A percentile compares a stretch with the other conserved stretches of the same genome.
Conservation (phyloP, 2,329 filamentous ascomycete genomes). For the Emericellopsis atlantica region DNA sequence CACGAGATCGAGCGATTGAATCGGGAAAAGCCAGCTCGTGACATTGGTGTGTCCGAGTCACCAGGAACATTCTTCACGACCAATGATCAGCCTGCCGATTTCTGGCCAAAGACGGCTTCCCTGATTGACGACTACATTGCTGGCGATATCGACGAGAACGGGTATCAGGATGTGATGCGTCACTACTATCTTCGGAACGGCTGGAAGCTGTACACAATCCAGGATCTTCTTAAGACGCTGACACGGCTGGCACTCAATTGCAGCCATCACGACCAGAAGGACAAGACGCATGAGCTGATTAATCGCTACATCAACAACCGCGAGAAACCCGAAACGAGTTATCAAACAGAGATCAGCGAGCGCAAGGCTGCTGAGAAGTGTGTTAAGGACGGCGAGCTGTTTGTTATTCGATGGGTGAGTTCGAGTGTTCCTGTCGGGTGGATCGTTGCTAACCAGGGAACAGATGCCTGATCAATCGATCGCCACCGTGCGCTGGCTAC, state of each 20-base stretch:
- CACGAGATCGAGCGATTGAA: conserved; percentile 63
- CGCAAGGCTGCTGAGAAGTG: conserved; percentile 87
- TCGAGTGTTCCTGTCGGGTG: background rate
- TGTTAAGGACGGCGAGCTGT: conserved; percentile 85
- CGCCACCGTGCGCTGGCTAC: conserved; percentile 59
- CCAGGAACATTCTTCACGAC: conserved; percentile 64
- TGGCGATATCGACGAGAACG: conserved; percentile 66
- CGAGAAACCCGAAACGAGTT: conserved; percentile 73
- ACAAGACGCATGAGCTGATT: conserved; percentile 86
- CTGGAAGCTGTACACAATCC: conserved; percentile 88
- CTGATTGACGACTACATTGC: conserved; percentile 80
- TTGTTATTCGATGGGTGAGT: conserved; percentile 83
- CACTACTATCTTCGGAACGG: conserved; percentile 85
- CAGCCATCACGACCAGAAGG: conserved; percentile 75
- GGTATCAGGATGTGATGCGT: conserved; percentile 82
- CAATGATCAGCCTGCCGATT: conserved; percentile 48
- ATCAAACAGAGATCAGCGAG: conserved; percentile 78
- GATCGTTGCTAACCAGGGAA: conserved; percentile 15
- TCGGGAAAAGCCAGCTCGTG: conserved; percentile 66
- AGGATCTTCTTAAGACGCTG: conserved; percentile 73
- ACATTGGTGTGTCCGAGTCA: conserved; percentile 75
- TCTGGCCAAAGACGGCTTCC: conserved; percentile 75
- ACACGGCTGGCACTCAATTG: conserved; percentile 73
- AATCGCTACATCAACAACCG: conserved; percentile 76
- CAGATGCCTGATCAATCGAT: conserved; percentile 56